A percentile compares a stretch with the other conserved stretches of the same genome.
Conservation (phyloP, 1,284 basidiomycete genomes). For the Leucoagaricus sp. region DNA sequence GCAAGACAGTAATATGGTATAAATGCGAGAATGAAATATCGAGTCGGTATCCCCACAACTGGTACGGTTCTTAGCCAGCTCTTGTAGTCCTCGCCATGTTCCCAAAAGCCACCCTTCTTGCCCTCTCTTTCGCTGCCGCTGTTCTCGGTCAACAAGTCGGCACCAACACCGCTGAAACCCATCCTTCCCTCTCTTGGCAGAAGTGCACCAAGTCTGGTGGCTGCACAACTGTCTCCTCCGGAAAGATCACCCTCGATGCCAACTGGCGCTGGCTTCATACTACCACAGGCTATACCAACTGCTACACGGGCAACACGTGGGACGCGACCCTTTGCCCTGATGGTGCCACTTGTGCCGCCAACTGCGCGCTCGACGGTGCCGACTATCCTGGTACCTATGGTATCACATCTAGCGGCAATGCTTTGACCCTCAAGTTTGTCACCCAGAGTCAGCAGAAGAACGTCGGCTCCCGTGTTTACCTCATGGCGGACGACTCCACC, state of each 20-base stretch:
- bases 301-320: conserved; percentile 21
- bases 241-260: conserved; percentile 34
- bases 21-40: not conserved
- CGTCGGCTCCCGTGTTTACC: conserved; percentile 16
- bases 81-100: not conserved
- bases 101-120: conserved; percentile 18
- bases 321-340: conserved; percentile 15
- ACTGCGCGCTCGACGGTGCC: conserved; percentile 18
- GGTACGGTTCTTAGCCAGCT: not conserved
- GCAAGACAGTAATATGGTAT: not conserved
- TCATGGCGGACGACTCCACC: conserved; percentile 12
- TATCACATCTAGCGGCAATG: conserved; percentile 16
- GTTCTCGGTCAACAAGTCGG: conserved; percentile 38
- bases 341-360: conserved; percentile 13
- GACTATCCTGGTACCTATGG: conserved; percentile 17
- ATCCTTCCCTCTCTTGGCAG: conserved; percentile 34
- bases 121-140: conserved; percentile 27
- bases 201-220: conserved; percentile 33
- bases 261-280: conserved; percentile 44
- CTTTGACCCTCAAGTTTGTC: conserved; percentile 17
- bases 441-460: conserved; percentile 15
- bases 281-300: conserved; percentile 18
- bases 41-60: not conserved
- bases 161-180: conserved; percentile 36
- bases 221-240: conserved; percentile 28